Evolutionary conservation across 306 rosid genomes (phyloP).

Genomic region (Citrullus amarus): DNA sequence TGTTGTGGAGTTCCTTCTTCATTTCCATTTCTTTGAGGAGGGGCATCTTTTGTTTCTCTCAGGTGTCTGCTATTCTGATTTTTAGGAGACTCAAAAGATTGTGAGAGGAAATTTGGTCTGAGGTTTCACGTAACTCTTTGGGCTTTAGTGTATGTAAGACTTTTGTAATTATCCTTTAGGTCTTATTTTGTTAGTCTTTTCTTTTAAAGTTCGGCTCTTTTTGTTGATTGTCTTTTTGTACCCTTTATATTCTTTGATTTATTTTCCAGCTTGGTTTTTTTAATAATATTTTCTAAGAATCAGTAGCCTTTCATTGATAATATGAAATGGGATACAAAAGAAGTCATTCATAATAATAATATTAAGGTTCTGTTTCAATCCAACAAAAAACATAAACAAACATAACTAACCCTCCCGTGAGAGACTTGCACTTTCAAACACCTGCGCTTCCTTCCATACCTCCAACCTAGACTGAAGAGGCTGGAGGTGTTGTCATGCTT

Average conservation of each 20-base stretch:
- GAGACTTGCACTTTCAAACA: neutral
- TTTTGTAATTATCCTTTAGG: neutral
- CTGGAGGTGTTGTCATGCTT: neutral
- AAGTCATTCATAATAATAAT: neutral
- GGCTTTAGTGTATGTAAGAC: neutral
- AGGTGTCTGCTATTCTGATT: neutral
- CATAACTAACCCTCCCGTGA: neutral
- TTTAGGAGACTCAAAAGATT: neutral
- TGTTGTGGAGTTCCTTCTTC: neutral
- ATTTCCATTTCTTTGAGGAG: neutral
- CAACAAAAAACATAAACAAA: neutral
- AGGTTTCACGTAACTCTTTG: neutral
- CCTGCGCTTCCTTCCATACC: neutral
- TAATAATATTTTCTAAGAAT: neutral
- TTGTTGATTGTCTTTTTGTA: neutral
- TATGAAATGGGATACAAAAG: neutral
- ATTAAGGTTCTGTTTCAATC: neutral
- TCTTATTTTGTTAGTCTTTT: neutral
- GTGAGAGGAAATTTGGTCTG: neutral
- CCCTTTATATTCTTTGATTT: neutral
- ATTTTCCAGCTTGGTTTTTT: neutral
- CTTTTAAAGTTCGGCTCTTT: neutral
- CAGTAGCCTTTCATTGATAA: neutral
- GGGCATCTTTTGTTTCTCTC: neutral
- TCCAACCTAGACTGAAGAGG: neutral